A percentile compares a stretch with the other conserved stretches of the same genome.
Evolutionary conservation across 2,329 filamentous ascomycete genomes (phyloP).

Genomic region (Penicillium sp.): DNA sequence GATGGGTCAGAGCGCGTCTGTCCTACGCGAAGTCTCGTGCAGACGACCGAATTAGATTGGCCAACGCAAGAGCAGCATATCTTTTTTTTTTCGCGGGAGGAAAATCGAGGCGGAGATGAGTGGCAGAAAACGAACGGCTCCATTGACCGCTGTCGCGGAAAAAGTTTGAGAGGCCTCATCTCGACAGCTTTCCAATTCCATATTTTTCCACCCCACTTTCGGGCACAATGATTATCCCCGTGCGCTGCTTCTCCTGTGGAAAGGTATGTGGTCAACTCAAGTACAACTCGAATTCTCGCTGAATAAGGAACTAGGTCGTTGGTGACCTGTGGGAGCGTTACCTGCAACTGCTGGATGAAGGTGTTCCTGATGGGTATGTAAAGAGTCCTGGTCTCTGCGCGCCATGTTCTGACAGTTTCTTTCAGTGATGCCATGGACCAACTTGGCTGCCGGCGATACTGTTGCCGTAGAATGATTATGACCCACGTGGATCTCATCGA

Average conservation of each 20-base stretch:
- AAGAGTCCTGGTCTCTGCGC: not conserved
- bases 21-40: not conserved
- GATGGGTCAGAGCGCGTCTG: not conserved
- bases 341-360: slow-evolving; percentile 79
- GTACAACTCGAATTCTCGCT: slow-evolving; percentile 6
- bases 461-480: slow-evolving; percentile 99
- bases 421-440: slow-evolving; percentile 90
- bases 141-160: slow-evolving; percentile 12
- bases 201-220: not conserved
- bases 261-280: slow-evolving; percentile 63
- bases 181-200: not conserved
- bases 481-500: slow-evolving; percentile 98
- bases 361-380: slow-evolving; percentile 69
- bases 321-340: slow-evolving; percentile 98
- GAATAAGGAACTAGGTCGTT: slow-evolving; percentile 65
- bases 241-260: slow-evolving; percentile 97
- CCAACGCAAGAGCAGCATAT: slow-evolving; percentile 3
- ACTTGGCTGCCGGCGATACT: slow-evolving; percentile 91
- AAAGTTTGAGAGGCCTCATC: slow-evolving; percentile 13
- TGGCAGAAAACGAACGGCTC: slow-evolving; percentile 16
- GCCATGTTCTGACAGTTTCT: not conserved
- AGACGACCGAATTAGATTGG: not conserved
- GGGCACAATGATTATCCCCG: slow-evolving; percentile 84
- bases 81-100: slow-evolving; percentile 20
- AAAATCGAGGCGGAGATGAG: slow-evolving; percentile 13